Conservation (phyloP, 345 rosid genomes). For the sweet orange (Citrus sinensis) region DNA sequence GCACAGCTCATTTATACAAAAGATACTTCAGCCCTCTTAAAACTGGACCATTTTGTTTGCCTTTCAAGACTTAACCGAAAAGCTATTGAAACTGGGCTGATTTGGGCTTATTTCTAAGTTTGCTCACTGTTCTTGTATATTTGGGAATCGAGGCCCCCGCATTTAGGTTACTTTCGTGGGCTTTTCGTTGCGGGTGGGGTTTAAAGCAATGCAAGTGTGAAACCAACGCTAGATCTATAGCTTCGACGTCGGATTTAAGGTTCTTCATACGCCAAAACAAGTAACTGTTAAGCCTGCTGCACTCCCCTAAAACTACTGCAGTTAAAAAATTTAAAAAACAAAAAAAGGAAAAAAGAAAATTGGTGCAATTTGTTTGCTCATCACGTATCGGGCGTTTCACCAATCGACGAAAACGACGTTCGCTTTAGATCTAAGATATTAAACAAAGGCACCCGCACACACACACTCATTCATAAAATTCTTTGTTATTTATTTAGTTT, state of each 20-base stretch:
- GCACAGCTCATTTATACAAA: no score
- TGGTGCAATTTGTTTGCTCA: neutral
- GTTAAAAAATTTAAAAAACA: neutral
- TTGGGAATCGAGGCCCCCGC: no score
- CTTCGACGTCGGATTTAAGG: neutral
- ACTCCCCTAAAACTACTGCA: neutral
- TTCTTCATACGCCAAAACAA: no score
- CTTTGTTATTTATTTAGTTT: neutral
- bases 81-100: no score
- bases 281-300: neutral
- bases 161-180: no score
- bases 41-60: neutral
- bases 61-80: no score
- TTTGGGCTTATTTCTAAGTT: no score
- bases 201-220: no score
- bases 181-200: no score
- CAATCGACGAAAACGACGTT: slow-evolving; percentile 15
- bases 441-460: no score
- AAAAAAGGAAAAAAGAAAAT: neutral
- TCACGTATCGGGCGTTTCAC: slow-evolving; percentile 8
- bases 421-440: slow-evolving; percentile 32
- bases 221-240: no score
- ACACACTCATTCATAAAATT: neutral
- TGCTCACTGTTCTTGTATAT: no score
- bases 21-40: neutral